Conservation (phyloP, 2,329 filamentous ascomycete species). For the Ceratocystis lukuohia region DNA sequence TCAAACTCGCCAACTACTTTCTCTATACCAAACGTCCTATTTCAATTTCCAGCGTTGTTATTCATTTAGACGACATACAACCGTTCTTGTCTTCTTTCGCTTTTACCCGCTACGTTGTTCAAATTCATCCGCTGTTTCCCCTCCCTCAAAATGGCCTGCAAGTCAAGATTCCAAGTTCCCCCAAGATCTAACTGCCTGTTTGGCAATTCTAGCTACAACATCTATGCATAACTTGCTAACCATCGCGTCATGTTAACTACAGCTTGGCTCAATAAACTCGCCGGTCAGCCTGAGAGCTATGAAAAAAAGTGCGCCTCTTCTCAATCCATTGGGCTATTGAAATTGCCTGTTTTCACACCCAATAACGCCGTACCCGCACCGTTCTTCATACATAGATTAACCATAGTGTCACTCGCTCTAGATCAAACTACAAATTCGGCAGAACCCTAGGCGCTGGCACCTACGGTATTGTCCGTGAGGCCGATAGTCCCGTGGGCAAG, state of each 20-base stretch:
- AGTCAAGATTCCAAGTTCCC: conserved; percentile 22
- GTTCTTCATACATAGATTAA: conserved; percentile 12
- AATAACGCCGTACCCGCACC: background rate
- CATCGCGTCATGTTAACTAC: conserved; percentile 15
- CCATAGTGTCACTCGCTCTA: conserved; percentile 29
- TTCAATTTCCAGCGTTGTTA: background rate
- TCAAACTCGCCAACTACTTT: conserved; percentile 2
- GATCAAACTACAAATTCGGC: conserved; percentile 80
- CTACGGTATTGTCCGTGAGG: conserved; percentile 95
- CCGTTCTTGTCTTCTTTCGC: background rate
- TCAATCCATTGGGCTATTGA: conserved; percentile 1
- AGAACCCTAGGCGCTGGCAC: conserved; percentile 90
- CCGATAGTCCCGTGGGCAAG: conserved; percentile 64
- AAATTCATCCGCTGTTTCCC: background rate
- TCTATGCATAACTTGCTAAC: conserved; percentile 13
- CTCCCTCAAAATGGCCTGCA: conserved; percentile 30
- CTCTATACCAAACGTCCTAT: background rate
- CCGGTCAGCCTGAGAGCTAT: conserved; percentile 94
- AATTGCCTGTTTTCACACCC: background rate
- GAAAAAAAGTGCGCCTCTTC: conserved; percentile 69
- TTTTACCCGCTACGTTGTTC: background rate
- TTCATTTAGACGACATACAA: background rate
- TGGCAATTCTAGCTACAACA: background rate
- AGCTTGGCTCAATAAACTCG: conserved; percentile 68
- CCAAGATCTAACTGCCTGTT: too few relatives aligned